Base-by-base conservation (phyloP, 495 filamentous ascomycete species). In the Xylaria venustula region DNA sequence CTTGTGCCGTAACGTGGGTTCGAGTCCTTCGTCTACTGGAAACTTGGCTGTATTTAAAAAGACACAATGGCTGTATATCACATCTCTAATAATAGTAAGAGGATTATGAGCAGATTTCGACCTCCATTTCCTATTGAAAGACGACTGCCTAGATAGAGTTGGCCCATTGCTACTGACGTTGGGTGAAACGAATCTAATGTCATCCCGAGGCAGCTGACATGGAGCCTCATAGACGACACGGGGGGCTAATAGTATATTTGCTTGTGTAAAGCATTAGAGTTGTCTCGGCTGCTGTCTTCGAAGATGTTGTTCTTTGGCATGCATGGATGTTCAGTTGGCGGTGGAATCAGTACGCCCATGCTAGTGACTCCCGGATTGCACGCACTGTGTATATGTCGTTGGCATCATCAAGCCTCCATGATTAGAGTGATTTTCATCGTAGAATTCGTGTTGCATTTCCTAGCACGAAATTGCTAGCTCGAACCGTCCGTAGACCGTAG, bases 391-490 rank as follows among this genome's bases (percentile, higher is more conserved):
- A 54, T 53, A 55, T 54, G 37, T 57, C 53, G 40, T 53, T 46
- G 48, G 41, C 36, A 36, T 60, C 58, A 60, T 36, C 48, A 34
- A 60, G 37, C 49, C 58, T 26, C 47, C 19, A 22, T 17, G 26
- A 36, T 32, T 51, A 64, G 53, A 56, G 62, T 70, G 67, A 53
- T 59, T 64, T 62, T 71, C 66, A 71, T 71, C 68, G 68, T 51
- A 69, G 64, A 71, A 69, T 67, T 67, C 62, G 68, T 69, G 54
- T 69, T 69, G 64, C 64, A 69, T 71, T 71, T 46, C 64, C 64
- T 69, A 71, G 66, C 68, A 69, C 60, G 64, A 69, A 69, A 71
- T 66, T 71, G 68, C 68, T 71, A 71, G 66, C 64, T 71, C 66
- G 62, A 69, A 69, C 64, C 64, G 68, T 71, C 66, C 68, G 68